phyloP scores from a whole-genome alignment of 495 filamentous ascomycete species.

The Aspergillus ostianus region DNA sequence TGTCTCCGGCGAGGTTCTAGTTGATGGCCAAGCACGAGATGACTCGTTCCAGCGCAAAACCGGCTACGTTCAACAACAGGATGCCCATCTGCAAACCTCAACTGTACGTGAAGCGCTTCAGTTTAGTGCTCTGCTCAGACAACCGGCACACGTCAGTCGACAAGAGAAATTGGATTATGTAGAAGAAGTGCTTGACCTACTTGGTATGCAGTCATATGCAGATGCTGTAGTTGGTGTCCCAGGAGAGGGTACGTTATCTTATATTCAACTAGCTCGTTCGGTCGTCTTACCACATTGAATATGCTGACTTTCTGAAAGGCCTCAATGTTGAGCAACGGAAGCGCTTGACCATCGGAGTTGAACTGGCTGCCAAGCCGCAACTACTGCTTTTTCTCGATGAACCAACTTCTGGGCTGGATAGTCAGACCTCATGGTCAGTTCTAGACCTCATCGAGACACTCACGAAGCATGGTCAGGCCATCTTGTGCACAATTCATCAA shows the following conservation, averaged over 20 bases:
- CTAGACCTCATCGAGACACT: background rate
- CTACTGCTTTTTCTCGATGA: constrained; percentile 6
- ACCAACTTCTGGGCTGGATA: constrained; percentile 5
- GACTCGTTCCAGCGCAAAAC: constrained; percentile 84
- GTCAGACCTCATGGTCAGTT: constrained; percentile 7
- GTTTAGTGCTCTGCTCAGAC: constrained; percentile 80
- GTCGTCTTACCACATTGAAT: constrained; percentile 51
- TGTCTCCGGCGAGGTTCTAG: constrained; percentile 49
- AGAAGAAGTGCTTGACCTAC: constrained; percentile 81
- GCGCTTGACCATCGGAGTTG: background rate
- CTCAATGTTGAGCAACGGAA: constrained; percentile 6
- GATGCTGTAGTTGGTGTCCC: constrained; percentile 25
- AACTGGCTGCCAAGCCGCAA: constrained; percentile 6
- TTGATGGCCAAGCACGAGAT: constrained; percentile 55
- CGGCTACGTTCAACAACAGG: constrained; percentile 90
- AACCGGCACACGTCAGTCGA: constrained; percentile 64
- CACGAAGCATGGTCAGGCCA: constrained; percentile 1
- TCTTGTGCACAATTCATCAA: constrained; percentile 5
- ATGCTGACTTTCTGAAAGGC: constrained; percentile 37
- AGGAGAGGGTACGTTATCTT: constrained; percentile 69
- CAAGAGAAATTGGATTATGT: constrained; percentile 85
- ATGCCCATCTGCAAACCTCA: constrained; percentile 77
- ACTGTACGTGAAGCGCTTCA: constrained; percentile 80
- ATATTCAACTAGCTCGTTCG: constrained; percentile 20
- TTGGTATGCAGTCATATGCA: constrained; percentile 64